Conservation (phyloP, 176 grass and related monocot species). For the Miscanthus lutarioriparius region DNA sequence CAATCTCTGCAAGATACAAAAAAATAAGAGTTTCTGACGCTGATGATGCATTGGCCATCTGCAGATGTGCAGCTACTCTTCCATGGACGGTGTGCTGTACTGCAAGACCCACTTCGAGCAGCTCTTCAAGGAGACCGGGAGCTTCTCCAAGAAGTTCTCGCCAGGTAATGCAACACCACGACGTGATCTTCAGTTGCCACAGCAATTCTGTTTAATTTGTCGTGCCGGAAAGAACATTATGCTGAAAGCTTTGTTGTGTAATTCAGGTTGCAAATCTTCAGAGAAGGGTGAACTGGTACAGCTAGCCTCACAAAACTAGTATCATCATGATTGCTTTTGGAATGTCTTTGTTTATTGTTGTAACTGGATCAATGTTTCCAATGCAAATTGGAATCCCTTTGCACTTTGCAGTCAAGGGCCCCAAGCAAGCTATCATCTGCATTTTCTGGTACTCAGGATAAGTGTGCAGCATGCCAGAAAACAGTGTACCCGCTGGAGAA, state of each 20-base stretch:
- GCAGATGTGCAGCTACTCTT: constrained; percentile 96
- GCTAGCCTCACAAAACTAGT: constrained; percentile 17
- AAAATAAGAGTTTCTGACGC: neutral
- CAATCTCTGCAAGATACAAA: too few species aligned
- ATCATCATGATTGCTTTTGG: neutral
- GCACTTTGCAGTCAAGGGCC: constrained; percentile 65
- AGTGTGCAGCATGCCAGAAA: constrained; percentile 81
- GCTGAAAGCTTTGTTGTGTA: constrained; percentile 7
- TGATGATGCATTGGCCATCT: neutral
- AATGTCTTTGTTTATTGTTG: neutral
- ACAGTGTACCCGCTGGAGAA: constrained; percentile 95
- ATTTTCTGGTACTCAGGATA: constrained; percentile 91
- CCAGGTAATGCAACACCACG: constrained; percentile 30
- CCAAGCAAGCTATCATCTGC: constrained; percentile 84
- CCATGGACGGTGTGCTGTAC: constrained; percentile 95
- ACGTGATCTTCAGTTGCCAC: neutral
- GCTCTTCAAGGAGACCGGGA: constrained; percentile 97
- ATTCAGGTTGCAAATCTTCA: constrained; percentile 56
- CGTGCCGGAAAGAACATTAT: neutral
- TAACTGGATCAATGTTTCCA: constrained; percentile 18
- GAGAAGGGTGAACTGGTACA: constrained; percentile 74
- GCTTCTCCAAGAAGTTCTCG: constrained; percentile 84
- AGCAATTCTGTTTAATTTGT: neutral
- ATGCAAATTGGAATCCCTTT: neutral
- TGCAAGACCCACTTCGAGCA: constrained; percentile 99